phyloP scores from a whole-genome alignment of 176 grass and related monocot genomes.

The Musa itinerans region DNA sequence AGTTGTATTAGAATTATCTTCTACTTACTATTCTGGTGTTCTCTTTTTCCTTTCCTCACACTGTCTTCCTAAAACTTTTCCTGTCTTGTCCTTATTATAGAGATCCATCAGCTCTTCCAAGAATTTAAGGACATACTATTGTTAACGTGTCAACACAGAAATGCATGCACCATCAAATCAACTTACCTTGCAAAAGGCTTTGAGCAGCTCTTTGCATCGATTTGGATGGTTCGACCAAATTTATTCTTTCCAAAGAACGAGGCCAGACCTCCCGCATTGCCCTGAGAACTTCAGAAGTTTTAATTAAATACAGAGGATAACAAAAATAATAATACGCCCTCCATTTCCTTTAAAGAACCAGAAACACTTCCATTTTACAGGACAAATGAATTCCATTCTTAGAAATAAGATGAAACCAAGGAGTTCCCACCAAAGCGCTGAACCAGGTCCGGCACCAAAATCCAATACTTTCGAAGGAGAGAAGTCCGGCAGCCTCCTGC shows the following conservation, averaged over 20 bases:
- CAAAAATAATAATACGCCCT: neutral
- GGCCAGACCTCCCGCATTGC: constrained; percentile 95
- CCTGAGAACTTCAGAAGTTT: constrained; percentile 31
- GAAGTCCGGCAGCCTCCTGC: constrained; percentile 54
- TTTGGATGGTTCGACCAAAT: constrained; percentile 93
- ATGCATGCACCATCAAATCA: neutral
- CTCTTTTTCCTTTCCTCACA: too few species aligned
- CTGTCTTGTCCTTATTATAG: too few species aligned
- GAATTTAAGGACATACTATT: neutral
- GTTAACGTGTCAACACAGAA: neutral
- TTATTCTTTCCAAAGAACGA: constrained; percentile 67
- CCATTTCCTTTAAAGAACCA: neutral
- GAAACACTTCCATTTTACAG: neutral
- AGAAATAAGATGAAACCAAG: neutral
- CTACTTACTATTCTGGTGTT: too few species aligned
- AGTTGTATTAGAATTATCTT: too few species aligned
- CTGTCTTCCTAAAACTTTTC: too few species aligned
- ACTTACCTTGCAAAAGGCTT: constrained; percentile 76
- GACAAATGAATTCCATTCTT: neutral
- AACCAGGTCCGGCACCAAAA: constrained; percentile 85
- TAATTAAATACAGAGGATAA: constrained; percentile 9
- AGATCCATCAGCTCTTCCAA: too few species aligned
- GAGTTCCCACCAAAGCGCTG: constrained; percentile 70
- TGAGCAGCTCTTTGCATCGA: constrained; percentile 95
- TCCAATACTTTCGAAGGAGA: constrained; percentile 70